phyloP scores from a whole-genome alignment of 305 asterid species.

The Striga hermonthica region DNA sequence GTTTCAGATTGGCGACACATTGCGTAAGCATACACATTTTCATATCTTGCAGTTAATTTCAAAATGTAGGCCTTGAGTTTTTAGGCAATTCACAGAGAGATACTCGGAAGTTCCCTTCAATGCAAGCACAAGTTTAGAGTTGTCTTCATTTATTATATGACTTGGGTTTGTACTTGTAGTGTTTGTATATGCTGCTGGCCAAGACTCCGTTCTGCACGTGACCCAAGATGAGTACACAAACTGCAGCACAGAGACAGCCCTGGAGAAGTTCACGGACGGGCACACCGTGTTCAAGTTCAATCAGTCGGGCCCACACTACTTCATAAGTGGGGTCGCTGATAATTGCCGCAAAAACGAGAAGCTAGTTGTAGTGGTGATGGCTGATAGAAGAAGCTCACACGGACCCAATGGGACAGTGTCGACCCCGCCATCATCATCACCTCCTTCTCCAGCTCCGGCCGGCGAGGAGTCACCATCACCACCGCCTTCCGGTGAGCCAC shows the following conservation, averaged over 20 bases:
- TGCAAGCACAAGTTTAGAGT: too few species aligned
- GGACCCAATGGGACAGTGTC: slow-evolving; percentile 23
- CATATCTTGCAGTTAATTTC: neutral
- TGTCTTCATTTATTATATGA: too few species aligned
- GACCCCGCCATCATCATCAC: slow-evolving; percentile 33
- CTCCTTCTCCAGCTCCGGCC: slow-evolving; percentile 60
- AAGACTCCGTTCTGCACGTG: slow-evolving; percentile 73
- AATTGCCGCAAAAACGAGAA: slow-evolving; percentile 76
- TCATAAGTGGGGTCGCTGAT: slow-evolving; percentile 73
- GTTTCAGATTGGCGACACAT: slow-evolving; percentile 62
- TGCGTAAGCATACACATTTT: slow-evolving; percentile 42
- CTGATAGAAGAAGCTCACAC: slow-evolving; percentile 46
- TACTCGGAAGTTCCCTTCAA: too few species aligned
- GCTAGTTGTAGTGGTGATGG: slow-evolving; percentile 68
- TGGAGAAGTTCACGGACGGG: slow-evolving; percentile 59
- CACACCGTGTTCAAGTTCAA: slow-evolving; percentile 48
- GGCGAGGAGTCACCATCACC: slow-evolving; percentile 48
- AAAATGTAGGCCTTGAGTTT: neutral
- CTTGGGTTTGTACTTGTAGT: slow-evolving; percentile 40
- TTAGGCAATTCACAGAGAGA: too few species aligned
- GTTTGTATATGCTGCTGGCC: slow-evolving; percentile 50
- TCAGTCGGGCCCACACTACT: slow-evolving; percentile 74
- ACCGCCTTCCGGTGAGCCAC: slow-evolving; percentile 30
- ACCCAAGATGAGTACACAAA: slow-evolving; percentile 56
- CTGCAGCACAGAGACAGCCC: slow-evolving; percentile 58